Conservation (phyloP, 2,329 filamentous ascomycete genomes). For the Davidsoniella neocaledoniae region DNA sequence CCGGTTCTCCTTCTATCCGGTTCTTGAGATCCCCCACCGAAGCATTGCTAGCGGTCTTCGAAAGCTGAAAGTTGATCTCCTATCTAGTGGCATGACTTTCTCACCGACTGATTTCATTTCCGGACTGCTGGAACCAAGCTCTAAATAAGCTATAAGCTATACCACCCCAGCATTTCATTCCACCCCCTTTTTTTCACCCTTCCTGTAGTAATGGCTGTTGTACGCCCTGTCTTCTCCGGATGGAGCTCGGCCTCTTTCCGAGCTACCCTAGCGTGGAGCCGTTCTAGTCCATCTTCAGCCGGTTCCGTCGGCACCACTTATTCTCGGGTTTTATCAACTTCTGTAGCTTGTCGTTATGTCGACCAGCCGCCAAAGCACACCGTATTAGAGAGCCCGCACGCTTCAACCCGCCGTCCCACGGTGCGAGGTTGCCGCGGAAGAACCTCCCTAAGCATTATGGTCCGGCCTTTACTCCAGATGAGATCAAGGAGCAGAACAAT, state of each 20-base stretch:
- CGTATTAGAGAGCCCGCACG: slow-evolving; percentile 69
- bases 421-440: slow-evolving; percentile 45
- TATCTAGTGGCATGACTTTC: too few species aligned
- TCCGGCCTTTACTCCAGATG: slow-evolving; percentile 47
- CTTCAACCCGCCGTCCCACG: slow-evolving; percentile 87
- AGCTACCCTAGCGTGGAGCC: background rate
- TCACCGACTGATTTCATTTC: too few species aligned
- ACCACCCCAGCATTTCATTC: background rate
- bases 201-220: background rate
- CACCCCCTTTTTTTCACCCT: background rate
- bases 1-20: too few species aligned
- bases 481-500: slow-evolving; percentile 46
- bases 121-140: too few species aligned
- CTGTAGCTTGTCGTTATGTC: slow-evolving; percentile 1
- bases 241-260: background rate
- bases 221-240: background rate
- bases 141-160: background rate
- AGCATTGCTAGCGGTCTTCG: background rate
- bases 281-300: background rate
- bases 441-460: slow-evolving; percentile 54
- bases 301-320: background rate
- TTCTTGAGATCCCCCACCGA: too few species aligned
- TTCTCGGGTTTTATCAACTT: background rate
- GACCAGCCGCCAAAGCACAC: slow-evolving; percentile 34
- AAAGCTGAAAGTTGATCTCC: too few species aligned